Conservation (phyloP, 768 basidiomycete genomes). For the Lactifluus piperatus region DNA sequence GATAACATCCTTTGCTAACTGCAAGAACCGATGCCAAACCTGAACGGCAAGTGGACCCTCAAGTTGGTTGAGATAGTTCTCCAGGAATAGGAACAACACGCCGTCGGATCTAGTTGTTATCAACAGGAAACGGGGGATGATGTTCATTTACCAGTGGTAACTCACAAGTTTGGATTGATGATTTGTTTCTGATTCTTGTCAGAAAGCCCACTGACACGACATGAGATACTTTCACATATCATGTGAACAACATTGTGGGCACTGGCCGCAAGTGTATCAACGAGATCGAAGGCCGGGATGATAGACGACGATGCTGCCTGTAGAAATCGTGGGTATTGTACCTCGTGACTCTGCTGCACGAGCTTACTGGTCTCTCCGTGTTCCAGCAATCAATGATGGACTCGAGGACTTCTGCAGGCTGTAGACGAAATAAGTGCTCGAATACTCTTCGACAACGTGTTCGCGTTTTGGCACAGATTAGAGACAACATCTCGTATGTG, state of each 20-base stretch:
- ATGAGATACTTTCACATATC: slow-evolving; percentile 73
- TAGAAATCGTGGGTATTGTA: slow-evolving; percentile 10
- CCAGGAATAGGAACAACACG: slow-evolving; percentile 77
- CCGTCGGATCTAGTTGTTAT: slow-evolving; percentile 47
- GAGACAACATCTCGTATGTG: slow-evolving; percentile 56
- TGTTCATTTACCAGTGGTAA: slow-evolving; percentile 5
- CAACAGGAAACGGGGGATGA: not conserved
- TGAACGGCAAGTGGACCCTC: slow-evolving; percentile 91
- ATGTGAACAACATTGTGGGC: slow-evolving; percentile 84
- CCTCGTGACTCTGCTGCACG: not conserved
- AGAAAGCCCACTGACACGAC: slow-evolving; percentile 44
- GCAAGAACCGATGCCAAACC: slow-evolving; percentile 77
- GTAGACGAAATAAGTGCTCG: slow-evolving; percentile 77
- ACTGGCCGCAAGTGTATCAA: slow-evolving; percentile 76
- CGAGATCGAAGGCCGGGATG: slow-evolving; percentile 64
- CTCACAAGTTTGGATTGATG: slow-evolving; percentile 61
- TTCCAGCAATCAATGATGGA: slow-evolving; percentile 80
- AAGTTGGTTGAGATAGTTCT: slow-evolving; percentile 71
- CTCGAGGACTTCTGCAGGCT: slow-evolving; percentile 76
- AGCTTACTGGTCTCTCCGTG: slow-evolving; percentile 40
- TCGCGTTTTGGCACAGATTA: slow-evolving; percentile 60
- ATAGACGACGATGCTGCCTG: not conserved
- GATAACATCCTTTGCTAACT: slow-evolving; percentile 72
- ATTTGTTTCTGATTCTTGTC: slow-evolving; percentile 56
- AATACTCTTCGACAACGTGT: slow-evolving; percentile 68